Evolutionary conservation across 192 early-diverging fungal genomes (phyloP).

Genomic region (Backusella circina): DNA sequence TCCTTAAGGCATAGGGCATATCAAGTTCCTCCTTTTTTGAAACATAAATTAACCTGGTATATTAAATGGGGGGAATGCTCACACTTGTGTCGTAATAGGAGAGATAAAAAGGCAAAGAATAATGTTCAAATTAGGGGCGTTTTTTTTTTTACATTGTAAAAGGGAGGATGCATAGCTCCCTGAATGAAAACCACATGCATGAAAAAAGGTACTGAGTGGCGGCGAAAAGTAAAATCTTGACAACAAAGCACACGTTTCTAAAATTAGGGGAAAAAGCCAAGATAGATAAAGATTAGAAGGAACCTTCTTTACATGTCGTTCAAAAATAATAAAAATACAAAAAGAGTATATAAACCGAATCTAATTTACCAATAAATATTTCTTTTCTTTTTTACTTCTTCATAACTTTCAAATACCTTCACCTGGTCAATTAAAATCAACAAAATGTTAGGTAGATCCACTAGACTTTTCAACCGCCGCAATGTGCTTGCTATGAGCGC

Average conservation of each 20-base stretch:
- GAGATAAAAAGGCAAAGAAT: not conserved
- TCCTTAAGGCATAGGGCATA: not conserved
- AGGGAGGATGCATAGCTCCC: not conserved
- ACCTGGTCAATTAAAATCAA: not conserved
- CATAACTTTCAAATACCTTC: not conserved
- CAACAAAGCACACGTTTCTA: not conserved
- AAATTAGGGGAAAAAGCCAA: conserved; percentile 1
- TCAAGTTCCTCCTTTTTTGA: not conserved
- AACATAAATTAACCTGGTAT: not conserved
- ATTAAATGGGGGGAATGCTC: not conserved
- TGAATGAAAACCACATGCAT: not conserved
- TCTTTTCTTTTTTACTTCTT: not conserved
- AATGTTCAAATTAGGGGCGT: not conserved
- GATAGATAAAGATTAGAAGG: not conserved
- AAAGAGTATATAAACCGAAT: not conserved
- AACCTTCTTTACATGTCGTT: conserved; percentile 3
- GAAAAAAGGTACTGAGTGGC: not conserved
- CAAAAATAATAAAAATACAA: not conserved
- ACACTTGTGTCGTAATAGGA: not conserved
- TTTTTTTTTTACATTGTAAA: not conserved
- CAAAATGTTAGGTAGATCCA: conserved; percentile 5
- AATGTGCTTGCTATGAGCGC: not conserved
- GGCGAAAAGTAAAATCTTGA: conserved; percentile 4
- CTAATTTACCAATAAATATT: not conserved
- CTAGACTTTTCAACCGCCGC: not conserved